phyloP scores from a whole-genome alignment of 2,329 filamentous ascomycete genomes.

The Epichloe scottii region DNA sequence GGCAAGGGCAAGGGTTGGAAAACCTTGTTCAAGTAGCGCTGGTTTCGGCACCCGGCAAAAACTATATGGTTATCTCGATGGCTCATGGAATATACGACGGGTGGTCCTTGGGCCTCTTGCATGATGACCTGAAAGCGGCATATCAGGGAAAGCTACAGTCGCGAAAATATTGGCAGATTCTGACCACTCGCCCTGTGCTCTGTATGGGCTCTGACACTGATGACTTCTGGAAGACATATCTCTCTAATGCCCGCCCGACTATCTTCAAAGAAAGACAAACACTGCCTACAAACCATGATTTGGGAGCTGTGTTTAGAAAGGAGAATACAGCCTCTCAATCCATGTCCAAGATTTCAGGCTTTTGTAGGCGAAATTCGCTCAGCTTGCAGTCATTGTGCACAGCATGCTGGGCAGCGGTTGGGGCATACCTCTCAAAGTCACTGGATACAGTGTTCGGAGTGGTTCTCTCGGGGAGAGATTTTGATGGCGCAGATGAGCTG shows the following conservation, averaged over 20 bases:
- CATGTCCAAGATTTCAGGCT: slow-evolving; percentile 22
- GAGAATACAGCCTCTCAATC: slow-evolving; percentile 8
- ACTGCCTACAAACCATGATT: slow-evolving; percentile 1
- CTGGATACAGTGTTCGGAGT: slow-evolving; percentile 74
- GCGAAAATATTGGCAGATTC: slow-evolving; percentile 24
- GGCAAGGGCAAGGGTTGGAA: slow-evolving; percentile 19
- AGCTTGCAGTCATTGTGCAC: slow-evolving; percentile 68
- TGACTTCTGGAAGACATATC: slow-evolving; percentile 59
- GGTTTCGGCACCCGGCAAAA: slow-evolving; percentile 18
- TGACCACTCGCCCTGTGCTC: slow-evolving; percentile 7
- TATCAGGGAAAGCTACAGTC: slow-evolving; percentile 36
- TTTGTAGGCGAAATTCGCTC: slow-evolving; percentile 55
- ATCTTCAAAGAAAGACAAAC: slow-evolving; percentile 12
- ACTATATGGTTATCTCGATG: slow-evolving; percentile 53
- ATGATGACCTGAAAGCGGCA: slow-evolving; percentile 54
- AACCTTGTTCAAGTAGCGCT: slow-evolving; percentile 39
- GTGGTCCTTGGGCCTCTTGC: slow-evolving; percentile 65
- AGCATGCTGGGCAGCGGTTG: slow-evolving; percentile 59
- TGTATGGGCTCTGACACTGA: slow-evolving; percentile 9
- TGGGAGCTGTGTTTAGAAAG: neutral
- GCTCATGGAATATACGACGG: slow-evolving; percentile 86
- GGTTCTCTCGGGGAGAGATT: slow-evolving; percentile 74
- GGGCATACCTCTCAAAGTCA: slow-evolving; percentile 48
- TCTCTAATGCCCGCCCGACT: slow-evolving; percentile 38
- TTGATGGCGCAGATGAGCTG: slow-evolving; percentile 50